Evolutionary conservation across 495 filamentous ascomycete genomes (phyloP), one percentile per base, ranked within the genome.

Genomic region (Physcia stellaris): DNA sequence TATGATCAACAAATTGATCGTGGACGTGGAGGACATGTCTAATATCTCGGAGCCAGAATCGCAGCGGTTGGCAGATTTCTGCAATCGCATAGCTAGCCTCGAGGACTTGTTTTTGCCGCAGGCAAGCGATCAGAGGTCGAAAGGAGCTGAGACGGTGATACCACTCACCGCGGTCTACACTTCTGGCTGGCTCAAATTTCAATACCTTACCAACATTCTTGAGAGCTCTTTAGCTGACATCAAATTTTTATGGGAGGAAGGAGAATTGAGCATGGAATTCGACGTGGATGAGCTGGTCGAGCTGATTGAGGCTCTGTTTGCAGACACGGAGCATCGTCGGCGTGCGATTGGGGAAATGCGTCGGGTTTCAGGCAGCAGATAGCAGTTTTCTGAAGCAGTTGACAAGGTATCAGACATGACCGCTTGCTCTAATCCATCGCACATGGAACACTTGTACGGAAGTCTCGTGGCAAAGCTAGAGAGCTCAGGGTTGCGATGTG

Each of bases 151-250:
- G 26, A 61, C 61, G 28, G 48, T 51, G 12, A 45, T 83, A 3
- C 78, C 79, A 7, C 63, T 82, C 26, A 86, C 85, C 17, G 73
- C 77, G 9, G 67, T 93, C 22, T 95, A 94, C 50, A 79, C 83
- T 21, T 61, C 69, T 0, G 75, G 70, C 44, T 99, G 90, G 92
- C 64, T 94, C 39, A 79, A 83, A 39, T 84, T 99, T 50, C 80
- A 90, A 50, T 94, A 85, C 51, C 60, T 99, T 15, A 67, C 75
- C 36, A 83, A 93, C 53, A 83, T 99, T 35, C 59, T 99, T 35
- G 86, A 96, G 57, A 86, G 83, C 48, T 84, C 81, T 37, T 63
- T 96, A 30, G 79, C 73, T 37, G 88, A 99, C 46, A 88, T 99
- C 46, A 75, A 76, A 52, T 94, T 73, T 51, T 57, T 94, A 35